Evolutionary conservation across 192 early-diverging fungal genomes (phyloP).

Genomic region (Linnemannia exigua): DNA sequence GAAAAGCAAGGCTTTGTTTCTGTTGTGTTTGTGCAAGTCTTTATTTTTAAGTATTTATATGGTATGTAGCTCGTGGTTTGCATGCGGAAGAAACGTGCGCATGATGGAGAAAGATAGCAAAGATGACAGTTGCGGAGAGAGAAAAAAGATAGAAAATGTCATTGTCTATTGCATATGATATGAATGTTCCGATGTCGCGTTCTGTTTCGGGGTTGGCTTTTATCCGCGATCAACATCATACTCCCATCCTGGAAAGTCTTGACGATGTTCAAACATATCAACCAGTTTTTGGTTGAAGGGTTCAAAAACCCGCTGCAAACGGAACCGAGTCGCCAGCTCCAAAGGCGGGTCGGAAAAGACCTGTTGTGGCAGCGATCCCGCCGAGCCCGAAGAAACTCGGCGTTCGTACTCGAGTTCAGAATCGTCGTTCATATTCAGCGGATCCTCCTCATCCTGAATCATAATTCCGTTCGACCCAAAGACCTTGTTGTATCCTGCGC

Average conservation of each 20-base stretch:
- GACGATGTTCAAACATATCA: conserved; percentile 61
- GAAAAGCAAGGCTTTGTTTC: neutral
- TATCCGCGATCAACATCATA: conserved; percentile 68
- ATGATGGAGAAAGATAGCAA: neutral
- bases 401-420: conserved; percentile 37
- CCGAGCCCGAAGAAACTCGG: neutral
- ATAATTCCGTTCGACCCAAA: conserved; percentile 34
- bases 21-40: neutral
- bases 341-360: conserved; percentile 48
- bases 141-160: neutral
- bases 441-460: conserved; percentile 40
- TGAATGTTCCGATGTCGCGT: neutral
- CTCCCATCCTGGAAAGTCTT: conserved; percentile 65
- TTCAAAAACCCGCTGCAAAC: conserved; percentile 63
- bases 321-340: conserved; percentile 61
- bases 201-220: neutral
- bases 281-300: conserved; percentile 60
- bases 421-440: conserved; percentile 24
- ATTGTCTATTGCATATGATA: neutral
- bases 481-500: conserved; percentile 38
- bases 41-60: neutral
- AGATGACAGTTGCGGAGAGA: neutral
- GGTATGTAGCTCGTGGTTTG: conserved; percentile 7
- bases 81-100: neutral
- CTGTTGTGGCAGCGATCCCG: conserved; percentile 10